Evolutionary conservation across 805 yeast genomes (phyloP), one percentile per base, ranked within the genome.

Genomic region (Saccharomycopsis fodiens): DNA sequence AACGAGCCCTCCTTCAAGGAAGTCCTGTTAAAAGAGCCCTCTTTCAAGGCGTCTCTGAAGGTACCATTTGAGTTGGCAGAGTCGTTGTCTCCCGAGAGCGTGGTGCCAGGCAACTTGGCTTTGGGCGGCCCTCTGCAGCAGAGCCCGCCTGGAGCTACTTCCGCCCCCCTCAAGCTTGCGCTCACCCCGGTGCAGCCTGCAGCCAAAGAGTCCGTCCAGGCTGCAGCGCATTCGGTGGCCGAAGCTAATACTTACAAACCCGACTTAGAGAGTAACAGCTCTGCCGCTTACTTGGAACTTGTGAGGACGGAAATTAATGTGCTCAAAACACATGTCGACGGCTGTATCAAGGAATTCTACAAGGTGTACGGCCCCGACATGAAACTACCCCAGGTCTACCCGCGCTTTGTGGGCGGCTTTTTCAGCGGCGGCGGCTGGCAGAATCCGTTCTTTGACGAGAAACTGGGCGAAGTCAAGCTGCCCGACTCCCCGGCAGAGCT

Each of bases 371-470:
- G 15, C 8, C 16, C 43, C 17, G 42, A 45, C 30, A 21, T 44
- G 39, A 2, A 16, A 21, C 50, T 81, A 30, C 93, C 91, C 0
- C 82, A 82, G 57, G 64, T 79, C 2, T 76, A 79, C 52, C 88
- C 93, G 6, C 68, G 93, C 48, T 80, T 83, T 55, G 62, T 84
- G 16, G 68, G 72, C 35, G 78, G 78, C 23, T 76, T 74, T 45
- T 83, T 79, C 58, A 79, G 79, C 54, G 91, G 88, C 15, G 91
- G 89, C n/a, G 79, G 80, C 50, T 83, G 88, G 82, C 73, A 76
- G 40, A 82, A 82, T 55, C 85, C 85, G 21, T 80, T 81, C 53
- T 74, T 76, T 52, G 59, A 68, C n/a, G 59, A 60, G 35, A 58
- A 59, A 20, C 49, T 49, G 29, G 58, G 56, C 34, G 62, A 60